Conservation (phyloP, 1,284 basidiomycete species). For the Leccinum insolens region DNA sequence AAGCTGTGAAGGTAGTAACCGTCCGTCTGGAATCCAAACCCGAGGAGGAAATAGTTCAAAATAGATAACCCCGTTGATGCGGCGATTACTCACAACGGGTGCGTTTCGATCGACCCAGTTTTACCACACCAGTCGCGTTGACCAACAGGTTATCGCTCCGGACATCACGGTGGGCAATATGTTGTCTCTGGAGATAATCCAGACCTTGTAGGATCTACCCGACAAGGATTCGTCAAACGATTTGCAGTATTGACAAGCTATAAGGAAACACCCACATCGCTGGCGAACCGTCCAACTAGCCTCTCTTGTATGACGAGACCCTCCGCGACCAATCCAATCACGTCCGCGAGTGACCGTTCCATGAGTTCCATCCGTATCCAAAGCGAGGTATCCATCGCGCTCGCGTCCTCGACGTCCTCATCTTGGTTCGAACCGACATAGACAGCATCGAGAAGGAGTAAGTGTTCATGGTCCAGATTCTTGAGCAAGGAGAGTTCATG, state of each 20-base stretch:
- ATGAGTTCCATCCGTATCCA: slow-evolving; percentile 88
- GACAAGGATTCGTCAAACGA: background rate
- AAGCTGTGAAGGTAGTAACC: slow-evolving; percentile 73
- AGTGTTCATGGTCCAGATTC: slow-evolving; percentile 56
- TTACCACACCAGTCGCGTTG: slow-evolving; percentile 65
- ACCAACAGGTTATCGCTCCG: slow-evolving; percentile 79
- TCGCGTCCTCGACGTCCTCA: slow-evolving; percentile 34
- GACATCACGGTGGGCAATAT: slow-evolving; percentile 77
- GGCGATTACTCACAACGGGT: slow-evolving; percentile 59
- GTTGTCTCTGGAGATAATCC: slow-evolving; percentile 59
- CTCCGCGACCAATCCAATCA: slow-evolving; percentile 61
- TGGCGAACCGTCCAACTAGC: slow-evolving; percentile 68
- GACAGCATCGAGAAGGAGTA: slow-evolving; percentile 68
- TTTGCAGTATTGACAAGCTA: slow-evolving; percentile 1
- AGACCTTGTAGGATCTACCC: slow-evolving; percentile 65
- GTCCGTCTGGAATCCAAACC: slow-evolving; percentile 63
- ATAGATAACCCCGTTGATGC: slow-evolving; percentile 64
- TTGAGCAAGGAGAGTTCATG: slow-evolving; percentile 62
- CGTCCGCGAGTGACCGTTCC: slow-evolving; percentile 81
- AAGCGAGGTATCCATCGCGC: slow-evolving; percentile 42
- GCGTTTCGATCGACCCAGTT: slow-evolving; percentile 59
- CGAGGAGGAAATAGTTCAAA: slow-evolving; percentile 76
- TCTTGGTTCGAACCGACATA: slow-evolving; percentile 64
- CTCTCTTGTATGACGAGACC: slow-evolving; percentile 66
- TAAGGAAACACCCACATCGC: slow-evolving; percentile 59